A percentile compares a stretch with the other conserved stretches of the same genome.
These are phyloP conservation scores for Lichtheimia ornata DNA, from an alignment of 371 early-diverging fungal genomes.

Conservation along the genomic window DNA sequence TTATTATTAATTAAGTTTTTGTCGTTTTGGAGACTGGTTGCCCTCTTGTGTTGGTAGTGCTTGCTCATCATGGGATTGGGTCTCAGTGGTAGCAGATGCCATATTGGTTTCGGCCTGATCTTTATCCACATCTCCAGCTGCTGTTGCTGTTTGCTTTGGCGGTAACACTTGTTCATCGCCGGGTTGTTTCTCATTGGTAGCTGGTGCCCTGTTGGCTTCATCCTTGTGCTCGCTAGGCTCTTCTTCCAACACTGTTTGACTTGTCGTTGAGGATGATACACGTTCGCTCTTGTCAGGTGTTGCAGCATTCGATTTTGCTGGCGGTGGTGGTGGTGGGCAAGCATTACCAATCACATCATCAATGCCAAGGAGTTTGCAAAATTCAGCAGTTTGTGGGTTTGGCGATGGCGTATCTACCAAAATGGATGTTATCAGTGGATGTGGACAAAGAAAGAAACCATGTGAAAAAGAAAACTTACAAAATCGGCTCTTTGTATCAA, in stretches of 20 bases:
- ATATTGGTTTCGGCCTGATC: too few species aligned
- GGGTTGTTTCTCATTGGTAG: neutral
- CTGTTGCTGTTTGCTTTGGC: too few species aligned
- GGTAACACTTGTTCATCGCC: too few species aligned
- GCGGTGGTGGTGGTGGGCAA: neutral
- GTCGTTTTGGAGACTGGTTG: neutral
- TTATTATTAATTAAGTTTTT: neutral
- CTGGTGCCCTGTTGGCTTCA: neutral
- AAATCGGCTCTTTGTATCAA: neutral
- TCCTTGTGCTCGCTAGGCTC: neutral
- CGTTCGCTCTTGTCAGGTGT: neutral
- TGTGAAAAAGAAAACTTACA: neutral
- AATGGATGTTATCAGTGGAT: constrained; percentile 25
- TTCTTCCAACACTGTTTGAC: neutral
- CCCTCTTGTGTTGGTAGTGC: neutral
- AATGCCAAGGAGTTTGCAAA: constrained; percentile 64
- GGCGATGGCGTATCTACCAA: constrained; percentile 37
- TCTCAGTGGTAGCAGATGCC: too few species aligned
- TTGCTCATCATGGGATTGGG: too few species aligned
- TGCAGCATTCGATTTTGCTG: neutral
- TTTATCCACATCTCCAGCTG: too few species aligned
- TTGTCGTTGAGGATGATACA: neutral
- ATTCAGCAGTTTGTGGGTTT: constrained; percentile 72
- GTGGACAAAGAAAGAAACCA: constrained; percentile 10
- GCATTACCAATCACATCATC: constrained; percentile 52